Conservation (phyloP, 139 green algal genomes). For the Haematococcus lacustris region DNA sequence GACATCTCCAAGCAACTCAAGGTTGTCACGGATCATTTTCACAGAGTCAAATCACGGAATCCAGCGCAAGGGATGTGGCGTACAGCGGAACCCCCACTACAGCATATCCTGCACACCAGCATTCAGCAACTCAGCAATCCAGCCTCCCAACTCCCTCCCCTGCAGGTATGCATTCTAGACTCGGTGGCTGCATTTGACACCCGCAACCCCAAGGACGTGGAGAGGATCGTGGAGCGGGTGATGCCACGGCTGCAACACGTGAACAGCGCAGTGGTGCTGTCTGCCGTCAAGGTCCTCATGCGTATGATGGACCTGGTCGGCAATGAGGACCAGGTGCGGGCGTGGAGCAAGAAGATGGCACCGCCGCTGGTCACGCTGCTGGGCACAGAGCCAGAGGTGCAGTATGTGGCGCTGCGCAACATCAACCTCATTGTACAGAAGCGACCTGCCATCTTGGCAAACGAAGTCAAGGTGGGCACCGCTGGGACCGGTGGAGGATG, state of each 20-base stretch:
- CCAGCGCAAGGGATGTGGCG: too few relatives aligned
- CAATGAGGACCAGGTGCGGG: constrained; percentile 49
- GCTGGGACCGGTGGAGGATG: too few relatives aligned
- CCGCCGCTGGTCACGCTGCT: constrained; percentile 96
- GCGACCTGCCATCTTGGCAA: constrained; percentile 63
- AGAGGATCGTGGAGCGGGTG: constrained; percentile 91
- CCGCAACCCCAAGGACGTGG: constrained; percentile 25
- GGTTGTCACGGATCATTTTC: too few relatives aligned
- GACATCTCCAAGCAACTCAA: too few relatives aligned
- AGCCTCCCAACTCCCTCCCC: too few relatives aligned
- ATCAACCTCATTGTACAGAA: constrained; percentile 94
- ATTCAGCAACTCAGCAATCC: background rate
- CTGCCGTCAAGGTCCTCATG: constrained; percentile 62
- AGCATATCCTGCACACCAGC: background rate
- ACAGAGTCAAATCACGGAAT: too few relatives aligned
- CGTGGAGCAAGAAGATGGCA: constrained; percentile 87
- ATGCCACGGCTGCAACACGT: constrained; percentile 96
- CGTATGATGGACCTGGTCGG: constrained; percentile 65
- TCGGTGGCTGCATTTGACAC: constrained; percentile 68
- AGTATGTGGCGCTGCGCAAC: constrained; percentile 98
- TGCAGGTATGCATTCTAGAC: constrained; percentile 98
- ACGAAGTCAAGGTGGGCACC: constrained; percentile 88
- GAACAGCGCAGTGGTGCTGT: constrained; percentile 95
- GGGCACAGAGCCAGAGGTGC: constrained; percentile 85
- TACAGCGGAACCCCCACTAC: background rate